phyloP scores from a whole-genome alignment of 116 monocot species.

The Posidonia oceanica region DNA sequence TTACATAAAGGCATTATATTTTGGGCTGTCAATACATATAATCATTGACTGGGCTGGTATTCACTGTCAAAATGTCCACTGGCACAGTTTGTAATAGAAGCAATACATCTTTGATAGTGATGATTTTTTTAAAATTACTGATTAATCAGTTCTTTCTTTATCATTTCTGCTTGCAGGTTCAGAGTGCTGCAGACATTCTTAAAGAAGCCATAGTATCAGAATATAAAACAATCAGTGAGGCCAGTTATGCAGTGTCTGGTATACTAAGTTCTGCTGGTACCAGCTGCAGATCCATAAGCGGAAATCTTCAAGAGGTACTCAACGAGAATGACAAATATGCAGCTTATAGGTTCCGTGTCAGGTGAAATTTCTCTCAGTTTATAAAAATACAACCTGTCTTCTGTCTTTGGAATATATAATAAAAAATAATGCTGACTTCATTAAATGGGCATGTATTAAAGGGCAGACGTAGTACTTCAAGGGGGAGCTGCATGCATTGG shows the following conservation, averaged over 20 bases:
- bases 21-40: too few relatives aligned
- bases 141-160: not conserved
- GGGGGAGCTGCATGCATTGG: too few relatives aligned
- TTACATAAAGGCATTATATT: too few relatives aligned
- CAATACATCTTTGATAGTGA: not conserved
- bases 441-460: too few relatives aligned
- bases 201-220: conserved; percentile 36
- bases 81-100: not conserved
- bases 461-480: too few relatives aligned
- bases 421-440: too few relatives aligned
- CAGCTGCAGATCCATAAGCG: conserved; percentile 48
- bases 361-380: conserved; percentile 24
- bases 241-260: conserved; percentile 61
- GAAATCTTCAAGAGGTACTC: conserved; percentile 51
- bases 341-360: conserved; percentile 62
- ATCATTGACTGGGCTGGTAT: not conserved
- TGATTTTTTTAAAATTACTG: not conserved
- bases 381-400: not conserved
- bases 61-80: not conserved
- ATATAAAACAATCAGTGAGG: conserved; percentile 26
- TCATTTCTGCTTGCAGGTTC: conserved; percentile 3
- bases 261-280: conserved; percentile 52
- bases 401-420: too few relatives aligned
- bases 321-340: conserved; percentile 35
- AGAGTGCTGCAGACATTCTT: conserved; percentile 2